phyloP scores from a whole-genome alignment of 208 protist species.

The Herpetomonas tarakana region DNA sequence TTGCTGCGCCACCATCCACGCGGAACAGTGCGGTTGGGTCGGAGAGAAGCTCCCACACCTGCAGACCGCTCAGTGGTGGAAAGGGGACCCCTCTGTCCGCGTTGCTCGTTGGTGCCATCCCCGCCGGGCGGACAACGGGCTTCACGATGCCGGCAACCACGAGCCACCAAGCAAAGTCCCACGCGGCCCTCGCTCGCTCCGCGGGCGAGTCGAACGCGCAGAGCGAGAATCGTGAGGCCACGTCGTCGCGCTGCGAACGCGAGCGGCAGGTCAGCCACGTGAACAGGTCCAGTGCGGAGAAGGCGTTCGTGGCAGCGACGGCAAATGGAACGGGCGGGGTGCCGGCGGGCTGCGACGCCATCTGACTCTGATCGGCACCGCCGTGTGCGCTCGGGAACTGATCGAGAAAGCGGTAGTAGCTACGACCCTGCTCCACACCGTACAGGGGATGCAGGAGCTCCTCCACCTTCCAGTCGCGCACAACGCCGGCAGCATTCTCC shows the following conservation, averaged over 20 bases:
- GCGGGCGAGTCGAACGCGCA: too few species aligned
- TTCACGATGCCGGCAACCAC: not conserved
- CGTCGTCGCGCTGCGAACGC: too few species aligned
- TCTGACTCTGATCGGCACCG: too few species aligned
- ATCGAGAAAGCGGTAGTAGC: not conserved
- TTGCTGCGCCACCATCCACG: too few species aligned
- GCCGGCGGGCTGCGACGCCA: too few species aligned
- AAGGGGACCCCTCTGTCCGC: too few species aligned
- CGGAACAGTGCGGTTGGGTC: slow-evolving; percentile 37
- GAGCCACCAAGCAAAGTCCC: slow-evolving; percentile 4
- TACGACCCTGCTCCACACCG: not conserved
- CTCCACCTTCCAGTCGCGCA: not conserved
- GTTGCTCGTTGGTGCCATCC: too few species aligned
- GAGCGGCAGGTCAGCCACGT: too few species aligned
- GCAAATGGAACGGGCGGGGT: not conserved
- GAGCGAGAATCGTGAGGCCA: too few species aligned
- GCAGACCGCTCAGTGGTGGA: slow-evolving; percentile 14
- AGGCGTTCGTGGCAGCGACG: not conserved
- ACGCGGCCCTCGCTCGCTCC: not conserved
- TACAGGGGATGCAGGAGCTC: not conserved
- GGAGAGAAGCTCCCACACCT: slow-evolving; percentile 20
- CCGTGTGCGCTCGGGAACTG: too few species aligned
- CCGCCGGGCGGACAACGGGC: slow-evolving; percentile 4
- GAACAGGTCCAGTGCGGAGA: not conserved
- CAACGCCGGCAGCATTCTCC: not conserved